Base-by-base conservation (phyloP, 345 rosid genomes). In the Arabidopsis suecica region DNA sequence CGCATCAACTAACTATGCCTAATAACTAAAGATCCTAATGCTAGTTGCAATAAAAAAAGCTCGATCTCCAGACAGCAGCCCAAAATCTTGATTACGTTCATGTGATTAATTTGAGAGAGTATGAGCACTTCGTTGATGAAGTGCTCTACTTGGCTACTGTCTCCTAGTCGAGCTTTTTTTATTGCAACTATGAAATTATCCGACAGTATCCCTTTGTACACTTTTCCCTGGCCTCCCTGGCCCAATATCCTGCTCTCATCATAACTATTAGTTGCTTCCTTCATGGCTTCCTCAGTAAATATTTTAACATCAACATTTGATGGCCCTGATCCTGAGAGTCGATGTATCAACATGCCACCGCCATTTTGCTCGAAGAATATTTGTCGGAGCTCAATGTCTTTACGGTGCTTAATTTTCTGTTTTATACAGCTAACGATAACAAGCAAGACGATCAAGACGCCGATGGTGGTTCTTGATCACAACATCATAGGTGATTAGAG, bases 1-100 rank as follows among this genome's bases (percentile, higher is more conserved):
- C 18, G 18, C 18, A 16, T 16, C 18, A 16, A 16, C 18, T 16
- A 16, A 16, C 18, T 16, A 16, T 16, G 18, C 18, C 18, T 16
- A 16, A 16, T 16, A 16, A 16, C 18, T 16, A 16, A 16, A 16
- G 18, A 16, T 16, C 18, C 18, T 16, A 16, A 16, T 16, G 18
- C 18, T 16, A 16, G 18, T 16, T 16, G 18, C 68, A 86, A 65
- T 8, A 86, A 47, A 8, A 86, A 83, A 37, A 41, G 68, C 49
- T 86, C 87, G 6, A 78, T 80, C 36, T 86, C 87, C 6, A 86
- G 78, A 33, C 55, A 65, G 14, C 42, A 65, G 14, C 69, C 69
- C 12, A 65, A 20, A 41, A 65, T 57, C 25, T 22, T 81, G 13
- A 84, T 87, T 5, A 82, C 74, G 76, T 77, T 74, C 18, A 18